Conservation (phyloP, 768 basidiomycete species). For the Boletus sensibilis region DNA sequence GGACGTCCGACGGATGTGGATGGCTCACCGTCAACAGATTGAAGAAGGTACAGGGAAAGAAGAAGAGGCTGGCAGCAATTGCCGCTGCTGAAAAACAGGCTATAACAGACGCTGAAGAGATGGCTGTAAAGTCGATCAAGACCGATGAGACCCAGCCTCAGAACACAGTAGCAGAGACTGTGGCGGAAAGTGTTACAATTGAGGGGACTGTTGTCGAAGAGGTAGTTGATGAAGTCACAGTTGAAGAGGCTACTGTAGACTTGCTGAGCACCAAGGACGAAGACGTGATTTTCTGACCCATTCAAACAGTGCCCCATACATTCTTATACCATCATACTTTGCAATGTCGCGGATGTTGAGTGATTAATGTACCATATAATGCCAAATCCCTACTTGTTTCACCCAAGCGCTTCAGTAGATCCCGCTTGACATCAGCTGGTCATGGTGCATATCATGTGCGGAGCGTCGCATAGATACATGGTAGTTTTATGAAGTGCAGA, state of each 20-base stretch:
- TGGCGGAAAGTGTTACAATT: neutral
- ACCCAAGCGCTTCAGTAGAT: constrained; percentile 1
- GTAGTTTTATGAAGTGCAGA: constrained; percentile 45
- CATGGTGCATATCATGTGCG: constrained; percentile 59
- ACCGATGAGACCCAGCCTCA: constrained; percentile 3
- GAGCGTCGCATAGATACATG: constrained; percentile 64
- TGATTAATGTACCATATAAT: constrained; percentile 14
- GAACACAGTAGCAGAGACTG: neutral
- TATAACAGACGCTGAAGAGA: constrained; percentile 4
- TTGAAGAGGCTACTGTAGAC: constrained; percentile 45
- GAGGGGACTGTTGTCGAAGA: constrained; percentile 12
- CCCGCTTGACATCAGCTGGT: constrained; percentile 15
- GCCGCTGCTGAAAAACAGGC: constrained; percentile 29
- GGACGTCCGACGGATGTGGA: neutral
- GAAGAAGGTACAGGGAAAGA: constrained; percentile 97
- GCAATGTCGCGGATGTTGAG: neutral
- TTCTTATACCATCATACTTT: constrained; percentile 15
- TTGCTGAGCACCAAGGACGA: constrained; percentile 85
- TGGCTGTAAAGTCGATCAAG: constrained; percentile 3
- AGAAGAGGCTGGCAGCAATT: constrained; percentile 75
- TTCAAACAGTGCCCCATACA: neutral
- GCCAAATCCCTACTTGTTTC: constrained; percentile 3
- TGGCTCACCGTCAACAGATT: constrained; percentile 48
- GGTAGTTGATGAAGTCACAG: constrained; percentile 28
- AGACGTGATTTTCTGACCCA: constrained; percentile 84